Conservation (phyloP, 2,329 filamentous ascomycete species). For the Tolypocladium pustulatum region DNA sequence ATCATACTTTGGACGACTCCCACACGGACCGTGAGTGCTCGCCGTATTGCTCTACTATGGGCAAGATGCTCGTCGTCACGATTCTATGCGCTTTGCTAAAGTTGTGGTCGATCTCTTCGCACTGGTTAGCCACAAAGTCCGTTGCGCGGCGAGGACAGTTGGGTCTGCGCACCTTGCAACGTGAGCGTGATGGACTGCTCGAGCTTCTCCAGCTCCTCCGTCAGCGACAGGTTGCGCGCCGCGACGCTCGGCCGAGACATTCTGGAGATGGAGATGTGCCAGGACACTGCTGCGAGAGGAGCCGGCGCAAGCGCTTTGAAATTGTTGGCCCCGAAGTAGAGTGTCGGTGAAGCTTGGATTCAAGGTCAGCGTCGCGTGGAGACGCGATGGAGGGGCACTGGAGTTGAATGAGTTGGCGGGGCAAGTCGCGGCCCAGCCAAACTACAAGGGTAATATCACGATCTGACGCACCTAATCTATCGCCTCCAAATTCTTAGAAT, state of each 20-base stretch:
- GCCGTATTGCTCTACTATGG: slow-evolving; percentile 88
- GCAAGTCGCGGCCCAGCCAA: background rate
- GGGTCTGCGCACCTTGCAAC: slow-evolving; percentile 57
- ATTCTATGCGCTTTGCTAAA: slow-evolving; percentile 96
- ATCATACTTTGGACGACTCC: slow-evolving; percentile 80
- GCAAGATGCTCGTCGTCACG: slow-evolving; percentile 85
- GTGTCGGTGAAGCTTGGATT: background rate
- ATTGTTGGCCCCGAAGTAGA: background rate
- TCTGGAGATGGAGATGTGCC: background rate
- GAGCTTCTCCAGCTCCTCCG: slow-evolving; percentile 89
- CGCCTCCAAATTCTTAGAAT: background rate
- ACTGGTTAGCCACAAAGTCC: background rate
- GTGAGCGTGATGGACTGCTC: slow-evolving; percentile 96
- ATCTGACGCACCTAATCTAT: background rate
- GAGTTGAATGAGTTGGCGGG: background rate
- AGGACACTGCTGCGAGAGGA: background rate
- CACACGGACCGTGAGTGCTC: slow-evolving; percentile 90
- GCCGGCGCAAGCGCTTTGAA: background rate
- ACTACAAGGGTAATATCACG: background rate
- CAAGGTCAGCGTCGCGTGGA: background rate
- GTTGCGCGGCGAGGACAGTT: background rate
- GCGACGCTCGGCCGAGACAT: slow-evolving; percentile 42
- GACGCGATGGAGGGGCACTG: slow-evolving; percentile 2
- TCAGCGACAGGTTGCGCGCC: slow-evolving; percentile 59
- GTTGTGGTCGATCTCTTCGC: slow-evolving; percentile 89